phyloP scores from a whole-genome alignment of 164 flowering plant genomes.

The Hamamelis virginiana region DNA sequence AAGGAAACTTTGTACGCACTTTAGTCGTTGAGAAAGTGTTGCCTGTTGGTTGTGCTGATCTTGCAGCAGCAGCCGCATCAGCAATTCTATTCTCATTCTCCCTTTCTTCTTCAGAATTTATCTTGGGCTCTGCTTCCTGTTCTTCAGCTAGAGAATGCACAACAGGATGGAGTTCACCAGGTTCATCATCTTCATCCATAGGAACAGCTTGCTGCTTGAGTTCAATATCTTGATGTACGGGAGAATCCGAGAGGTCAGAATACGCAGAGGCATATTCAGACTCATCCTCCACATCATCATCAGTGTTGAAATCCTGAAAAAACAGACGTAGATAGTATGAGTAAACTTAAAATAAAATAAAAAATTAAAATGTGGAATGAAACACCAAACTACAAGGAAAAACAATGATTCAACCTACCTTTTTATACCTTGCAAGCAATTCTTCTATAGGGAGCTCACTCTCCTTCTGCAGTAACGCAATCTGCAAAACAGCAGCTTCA shows the following conservation, averaged over 20 bases:
- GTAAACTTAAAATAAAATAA: slow-evolving; percentile 10
- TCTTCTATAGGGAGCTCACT: slow-evolving; percentile 87
- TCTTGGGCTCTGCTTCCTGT: slow-evolving; percentile 24
- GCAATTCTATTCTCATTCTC: slow-evolving; percentile 78
- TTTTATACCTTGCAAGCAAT: slow-evolving; percentile 77
- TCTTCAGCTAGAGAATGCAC: slow-evolving; percentile 20
- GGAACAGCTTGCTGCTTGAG: slow-evolving; percentile 15
- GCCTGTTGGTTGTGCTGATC: slow-evolving; percentile 98
- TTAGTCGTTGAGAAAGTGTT: slow-evolving; percentile 93
- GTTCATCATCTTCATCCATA: slow-evolving; percentile 32
- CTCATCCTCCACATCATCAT: slow-evolving; percentile 40
- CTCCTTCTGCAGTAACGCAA: slow-evolving; percentile 82
- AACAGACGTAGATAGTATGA: slow-evolving; percentile 12
- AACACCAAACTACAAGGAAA: slow-evolving; percentile 3
- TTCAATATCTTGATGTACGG: slow-evolving; percentile 26
- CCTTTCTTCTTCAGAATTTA: slow-evolving; percentile 43
- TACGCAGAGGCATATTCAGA: slow-evolving; percentile 51
- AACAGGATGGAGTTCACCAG: slow-evolving; percentile 20
- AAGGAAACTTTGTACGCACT: slow-evolving; percentile 94
- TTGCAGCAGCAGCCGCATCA: slow-evolving; percentile 99
- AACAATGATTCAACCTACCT: slow-evolving; percentile 44
- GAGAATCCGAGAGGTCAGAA: slow-evolving; percentile 41
- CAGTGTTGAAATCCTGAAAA: slow-evolving; percentile 35
- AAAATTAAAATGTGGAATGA: background rate
- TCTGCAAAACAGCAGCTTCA: slow-evolving; percentile 48